Evolutionary conservation across 257 asterid genomes (phyloP).

Genomic region (Solanum clarkiae): DNA sequence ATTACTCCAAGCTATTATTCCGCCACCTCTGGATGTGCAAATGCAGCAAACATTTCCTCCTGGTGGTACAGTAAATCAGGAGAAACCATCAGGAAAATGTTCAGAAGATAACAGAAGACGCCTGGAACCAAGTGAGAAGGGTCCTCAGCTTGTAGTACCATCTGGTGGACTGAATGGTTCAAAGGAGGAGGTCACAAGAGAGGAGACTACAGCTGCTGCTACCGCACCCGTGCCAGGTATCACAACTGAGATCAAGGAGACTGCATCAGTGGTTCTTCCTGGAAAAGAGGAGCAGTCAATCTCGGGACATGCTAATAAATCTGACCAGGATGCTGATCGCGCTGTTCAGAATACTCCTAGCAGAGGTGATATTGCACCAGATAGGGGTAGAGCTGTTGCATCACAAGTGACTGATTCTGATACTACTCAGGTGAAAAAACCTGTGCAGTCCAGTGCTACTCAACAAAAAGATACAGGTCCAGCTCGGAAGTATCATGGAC

Average conservation of each 20-base stretch:
- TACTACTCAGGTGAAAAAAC: constrained; percentile 44
- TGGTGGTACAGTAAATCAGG: constrained; percentile 38
- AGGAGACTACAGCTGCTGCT: constrained; percentile 30
- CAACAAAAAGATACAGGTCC: constrained; percentile 72
- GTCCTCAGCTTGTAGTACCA: constrained; percentile 26
- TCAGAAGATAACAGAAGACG: constrained; percentile 40
- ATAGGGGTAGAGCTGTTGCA: constrained; percentile 72
- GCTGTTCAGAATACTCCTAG: constrained; percentile 32
- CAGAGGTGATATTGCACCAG: constrained; percentile 48
- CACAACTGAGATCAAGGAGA: constrained; percentile 35
- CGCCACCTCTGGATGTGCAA: constrained; percentile 71
- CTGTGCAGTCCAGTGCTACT: constrained; percentile 41
- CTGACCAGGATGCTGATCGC: constrained; percentile 52
- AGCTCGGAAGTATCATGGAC: constrained; percentile 88
- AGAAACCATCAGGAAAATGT: constrained; percentile 34
- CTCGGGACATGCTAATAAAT: constrained; percentile 31
- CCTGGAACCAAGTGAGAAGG: constrained; percentile 47
- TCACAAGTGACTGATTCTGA: constrained; percentile 41
- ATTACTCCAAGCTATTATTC: constrained; percentile 82
- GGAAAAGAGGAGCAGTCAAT: constrained; percentile 66
- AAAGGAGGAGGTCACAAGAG: constrained; percentile 48
- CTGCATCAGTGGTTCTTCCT: constrained; percentile 35
- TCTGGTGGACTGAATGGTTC: constrained; percentile 24
- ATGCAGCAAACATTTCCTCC: constrained; percentile 36
- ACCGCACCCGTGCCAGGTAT: constrained; percentile 24